A percentile compares a stretch with the other conserved stretches of the same genome.
phyloP scores from a whole-genome alignment of 805 yeast species.

The Saturnispora quitensis region DNA sequence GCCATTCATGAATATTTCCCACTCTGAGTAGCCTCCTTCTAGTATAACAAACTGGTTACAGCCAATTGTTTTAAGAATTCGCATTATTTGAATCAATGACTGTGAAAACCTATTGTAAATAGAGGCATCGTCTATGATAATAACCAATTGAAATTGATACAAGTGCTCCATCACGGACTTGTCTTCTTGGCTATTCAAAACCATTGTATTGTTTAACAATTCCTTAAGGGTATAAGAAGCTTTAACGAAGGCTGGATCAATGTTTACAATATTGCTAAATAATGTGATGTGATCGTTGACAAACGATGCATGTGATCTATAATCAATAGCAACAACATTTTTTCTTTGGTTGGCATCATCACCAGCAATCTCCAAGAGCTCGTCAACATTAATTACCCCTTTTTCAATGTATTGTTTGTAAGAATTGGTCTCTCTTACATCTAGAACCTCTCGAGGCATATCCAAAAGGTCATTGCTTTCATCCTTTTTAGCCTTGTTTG shows the following conservation, averaged over 20 bases:
- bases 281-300: constrained; percentile 52
- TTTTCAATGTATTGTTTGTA: background rate
- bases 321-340: constrained; percentile 58
- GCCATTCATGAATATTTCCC: constrained; percentile 31
- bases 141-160: constrained; percentile 48
- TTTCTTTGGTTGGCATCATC: constrained; percentile 16
- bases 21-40: constrained; percentile 56
- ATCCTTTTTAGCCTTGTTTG: background rate
- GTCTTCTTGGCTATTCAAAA: constrained; percentile 50
- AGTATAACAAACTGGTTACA: constrained; percentile 31
- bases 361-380: constrained; percentile 19
- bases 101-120: constrained; percentile 13
- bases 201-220: constrained; percentile 51
- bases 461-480: background rate
- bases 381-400: constrained; percentile 7
- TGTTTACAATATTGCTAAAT: constrained; percentile 50
- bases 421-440: background rate
- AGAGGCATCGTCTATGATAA: constrained; percentile 49
- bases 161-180: constrained; percentile 44
- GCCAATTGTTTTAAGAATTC: constrained; percentile 31
- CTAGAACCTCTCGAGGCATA: background rate
- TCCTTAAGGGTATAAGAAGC: constrained; percentile 49
- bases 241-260: constrained; percentile 62
- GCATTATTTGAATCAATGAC: constrained; percentile 26
- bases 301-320: constrained; percentile 52